These are phyloP conservation scores for Pilasporangium apinafurcum DNA, from an alignment of 352 stramenopile genomes.

Conservation along the genomic window DNA sequence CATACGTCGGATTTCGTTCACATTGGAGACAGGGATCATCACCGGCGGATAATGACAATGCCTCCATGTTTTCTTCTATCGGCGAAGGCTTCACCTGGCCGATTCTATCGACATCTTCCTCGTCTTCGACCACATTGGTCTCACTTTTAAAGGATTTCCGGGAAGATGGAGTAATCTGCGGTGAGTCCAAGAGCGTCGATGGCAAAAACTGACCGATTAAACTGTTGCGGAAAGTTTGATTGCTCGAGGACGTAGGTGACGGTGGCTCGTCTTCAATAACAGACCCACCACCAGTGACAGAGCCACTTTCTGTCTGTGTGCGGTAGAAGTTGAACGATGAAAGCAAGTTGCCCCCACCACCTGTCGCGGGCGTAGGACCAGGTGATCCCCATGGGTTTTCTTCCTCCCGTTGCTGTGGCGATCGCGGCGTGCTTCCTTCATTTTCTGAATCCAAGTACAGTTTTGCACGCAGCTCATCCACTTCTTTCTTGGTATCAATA, in stretches of 20 bases:
- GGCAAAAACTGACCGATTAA: constrained; percentile 79
- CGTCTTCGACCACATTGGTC: constrained; percentile 14
- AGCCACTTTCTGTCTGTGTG: constrained; percentile 1
- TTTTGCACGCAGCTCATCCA: constrained; percentile 32
- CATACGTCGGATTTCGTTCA: constrained; percentile 3
- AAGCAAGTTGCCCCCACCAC: constrained; percentile 21
- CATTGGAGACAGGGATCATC: constrained; percentile 9
- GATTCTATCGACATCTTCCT: no score
- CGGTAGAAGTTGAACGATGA: constrained; percentile 68
- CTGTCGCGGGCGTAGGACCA: constrained; percentile 15
- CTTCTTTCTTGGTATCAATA: constrained; percentile 63
- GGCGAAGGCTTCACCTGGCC: no score
- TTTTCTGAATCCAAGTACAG: constrained; percentile 12
- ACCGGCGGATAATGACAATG: constrained; percentile 25
- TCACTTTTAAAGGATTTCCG: constrained; percentile 20
- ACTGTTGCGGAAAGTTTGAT: constrained; percentile 57
- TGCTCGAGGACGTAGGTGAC: constrained; percentile 35
- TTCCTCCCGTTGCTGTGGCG: constrained; percentile 19
- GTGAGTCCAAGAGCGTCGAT: constrained; percentile 72
- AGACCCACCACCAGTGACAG: constrained; percentile 12
- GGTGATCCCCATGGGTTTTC: constrained; percentile 48
- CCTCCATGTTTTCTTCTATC: constrained; percentile 22
- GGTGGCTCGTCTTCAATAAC: constrained; percentile 46
- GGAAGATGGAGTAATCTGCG: constrained; percentile 65
- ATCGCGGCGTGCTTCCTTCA: constrained; percentile 14